Evolutionary conservation across 208 protist genomes (phyloP).

Genomic region (Crithidia brevicula): DNA sequence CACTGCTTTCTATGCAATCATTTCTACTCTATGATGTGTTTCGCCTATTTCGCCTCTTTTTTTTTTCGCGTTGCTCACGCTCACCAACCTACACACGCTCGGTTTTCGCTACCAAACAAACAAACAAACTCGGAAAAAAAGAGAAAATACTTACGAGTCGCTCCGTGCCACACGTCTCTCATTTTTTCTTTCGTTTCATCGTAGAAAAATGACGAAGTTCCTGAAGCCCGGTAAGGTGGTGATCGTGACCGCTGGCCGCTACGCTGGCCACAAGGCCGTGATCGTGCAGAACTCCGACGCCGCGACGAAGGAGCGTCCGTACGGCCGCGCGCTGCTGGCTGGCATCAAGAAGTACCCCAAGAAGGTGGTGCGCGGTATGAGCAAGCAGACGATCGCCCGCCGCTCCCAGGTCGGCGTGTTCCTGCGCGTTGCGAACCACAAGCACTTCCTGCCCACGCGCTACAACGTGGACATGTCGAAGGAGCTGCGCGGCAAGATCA

Average conservation of each 20-base stretch:
- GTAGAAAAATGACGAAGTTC: slow-evolving; percentile 19
- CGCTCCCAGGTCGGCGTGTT: slow-evolving; percentile 96
- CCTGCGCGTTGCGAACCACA: slow-evolving; percentile 98
- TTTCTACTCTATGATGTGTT: too few relatives aligned
- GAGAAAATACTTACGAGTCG: slow-evolving; percentile 17
- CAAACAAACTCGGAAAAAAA: not conserved
- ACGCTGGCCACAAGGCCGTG: slow-evolving; percentile 98
- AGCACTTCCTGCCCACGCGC: slow-evolving; percentile 98
- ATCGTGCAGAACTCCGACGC: slow-evolving; percentile 96
- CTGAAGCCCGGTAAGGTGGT: slow-evolving; percentile 98
- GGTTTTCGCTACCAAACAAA: too few relatives aligned
- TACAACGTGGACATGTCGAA: slow-evolving; percentile 95
- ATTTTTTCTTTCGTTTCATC: slow-evolving; percentile 4
- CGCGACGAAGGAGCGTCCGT: slow-evolving; percentile 92
- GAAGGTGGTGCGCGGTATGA: slow-evolving; percentile 95
- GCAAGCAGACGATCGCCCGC: slow-evolving; percentile 92
- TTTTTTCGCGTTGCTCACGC: not conserved
- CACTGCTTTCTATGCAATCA: too few relatives aligned
- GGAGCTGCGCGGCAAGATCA: slow-evolving; percentile 92
- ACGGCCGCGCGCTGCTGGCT: slow-evolving; percentile 95
- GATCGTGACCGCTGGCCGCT: slow-evolving; percentile 97
- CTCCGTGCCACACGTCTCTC: slow-evolving; percentile 3
- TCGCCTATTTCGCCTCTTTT: not conserved
- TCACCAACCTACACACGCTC: too few relatives aligned
- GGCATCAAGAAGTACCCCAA: slow-evolving; percentile 97